Evolutionary conservation across 345 rosid genomes (phyloP).

Genomic region (Salix dunnii): DNA sequence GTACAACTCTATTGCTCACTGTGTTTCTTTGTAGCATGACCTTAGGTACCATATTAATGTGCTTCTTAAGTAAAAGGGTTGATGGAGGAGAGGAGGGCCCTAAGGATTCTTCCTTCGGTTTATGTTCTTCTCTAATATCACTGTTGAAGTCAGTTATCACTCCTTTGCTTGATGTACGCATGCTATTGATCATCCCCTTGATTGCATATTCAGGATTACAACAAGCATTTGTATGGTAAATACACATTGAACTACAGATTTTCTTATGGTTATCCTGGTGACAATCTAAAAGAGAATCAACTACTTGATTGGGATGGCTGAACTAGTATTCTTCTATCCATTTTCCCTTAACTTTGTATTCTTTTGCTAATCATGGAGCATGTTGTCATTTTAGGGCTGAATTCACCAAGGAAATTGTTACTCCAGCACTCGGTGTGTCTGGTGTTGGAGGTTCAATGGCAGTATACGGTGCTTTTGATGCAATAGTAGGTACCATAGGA

Average conservation of each 20-base stretch:
- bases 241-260: conserved; percentile 7
- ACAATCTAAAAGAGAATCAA: background rate
- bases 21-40: conserved; percentile 75
- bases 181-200: conserved; percentile 78
- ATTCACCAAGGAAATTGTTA: conserved; percentile 79
- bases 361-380: background rate
- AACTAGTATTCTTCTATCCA: background rate
- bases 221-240: conserved; percentile 92
- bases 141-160: conserved; percentile 54
- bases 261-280: conserved; percentile 4
- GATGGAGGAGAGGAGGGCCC: conserved; percentile 45
- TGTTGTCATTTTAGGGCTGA: conserved; percentile 58
- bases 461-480: conserved; percentile 84
- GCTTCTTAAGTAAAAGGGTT: conserved; percentile 66
- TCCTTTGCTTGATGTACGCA: conserved; percentile 66
- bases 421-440: conserved; percentile 74
- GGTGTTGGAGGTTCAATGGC: conserved; percentile 96
- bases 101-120: conserved; percentile 42
- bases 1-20: conserved; percentile 65
- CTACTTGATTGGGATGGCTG: background rate
- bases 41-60: conserved; percentile 71
- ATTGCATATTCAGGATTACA: conserved; percentile 89
- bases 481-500: conserved; percentile 56
- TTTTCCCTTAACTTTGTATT: background rate
- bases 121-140: conserved; percentile 47